Percentiles rank a stretch among this genome's conserved stretches.
Conservation (phyloP, 306 rosid genomes). For the Echinosophora koreensis region DNA sequence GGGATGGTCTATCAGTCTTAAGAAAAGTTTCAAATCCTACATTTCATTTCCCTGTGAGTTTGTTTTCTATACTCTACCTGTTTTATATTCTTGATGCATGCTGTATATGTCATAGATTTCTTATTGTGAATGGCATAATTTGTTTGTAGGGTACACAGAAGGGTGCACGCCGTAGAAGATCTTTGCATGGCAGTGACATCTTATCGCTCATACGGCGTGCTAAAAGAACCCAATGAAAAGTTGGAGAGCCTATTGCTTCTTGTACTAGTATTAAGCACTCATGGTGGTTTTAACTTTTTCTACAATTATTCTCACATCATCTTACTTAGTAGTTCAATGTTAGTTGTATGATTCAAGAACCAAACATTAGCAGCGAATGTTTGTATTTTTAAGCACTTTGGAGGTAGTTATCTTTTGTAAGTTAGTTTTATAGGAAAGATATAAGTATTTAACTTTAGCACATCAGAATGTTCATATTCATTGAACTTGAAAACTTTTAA, state of each 20-base stretch:
- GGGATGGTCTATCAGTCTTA: slow-evolving; percentile 61
- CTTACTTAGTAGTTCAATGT: not conserved
- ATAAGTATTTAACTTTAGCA: slow-evolving; percentile 20
- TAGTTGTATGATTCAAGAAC: slow-evolving; percentile 21
- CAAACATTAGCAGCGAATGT: slow-evolving; percentile 1
- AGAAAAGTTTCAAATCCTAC: slow-evolving; percentile 68
- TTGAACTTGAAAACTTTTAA: not conserved
- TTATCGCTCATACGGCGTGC: slow-evolving; percentile 65
- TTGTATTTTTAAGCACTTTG: slow-evolving; percentile 23
- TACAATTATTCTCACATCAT: too few relatives aligned
- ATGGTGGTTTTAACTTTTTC: too few relatives aligned
- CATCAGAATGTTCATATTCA: not conserved
- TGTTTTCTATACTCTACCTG: slow-evolving; percentile 1
- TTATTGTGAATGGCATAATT: slow-evolving; percentile 34
- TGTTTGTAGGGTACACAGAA: slow-evolving; percentile 62
- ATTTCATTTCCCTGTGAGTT: slow-evolving; percentile 80
- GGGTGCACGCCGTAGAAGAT: slow-evolving; percentile 61
- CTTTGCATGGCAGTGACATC: slow-evolving; percentile 67
- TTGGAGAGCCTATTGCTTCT: not conserved
- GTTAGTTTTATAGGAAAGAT: slow-evolving; percentile 9
- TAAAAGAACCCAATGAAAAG: slow-evolving; percentile 53
- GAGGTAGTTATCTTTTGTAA: too few relatives aligned
- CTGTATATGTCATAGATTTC: slow-evolving; percentile 20
- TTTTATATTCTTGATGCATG: slow-evolving; percentile 11
- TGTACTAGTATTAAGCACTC: too few relatives aligned